These are phyloP conservation scores for Pisolithus marmoratus DNA, from an alignment of 768 basidiomycete species.

Conservation along the genomic window DNA sequence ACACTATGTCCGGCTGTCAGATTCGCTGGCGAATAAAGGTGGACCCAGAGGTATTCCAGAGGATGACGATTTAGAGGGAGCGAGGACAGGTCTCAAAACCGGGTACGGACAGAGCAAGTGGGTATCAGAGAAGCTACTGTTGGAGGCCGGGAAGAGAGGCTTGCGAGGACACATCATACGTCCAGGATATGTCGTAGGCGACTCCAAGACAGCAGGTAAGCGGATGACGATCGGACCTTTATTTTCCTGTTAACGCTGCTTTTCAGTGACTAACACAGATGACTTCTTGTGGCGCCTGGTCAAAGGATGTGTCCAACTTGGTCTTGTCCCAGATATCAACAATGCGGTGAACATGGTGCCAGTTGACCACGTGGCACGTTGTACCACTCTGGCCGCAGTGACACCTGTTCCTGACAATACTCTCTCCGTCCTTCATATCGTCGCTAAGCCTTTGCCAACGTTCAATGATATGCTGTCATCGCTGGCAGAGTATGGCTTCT, in stretches of 20 bases:
- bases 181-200: slow-evolving; percentile 95
- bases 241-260: slow-evolving; percentile 1
- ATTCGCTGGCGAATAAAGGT: slow-evolving; percentile 45
- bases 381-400: slow-evolving; percentile 68
- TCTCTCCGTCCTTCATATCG: slow-evolving; percentile 73
- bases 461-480: slow-evolving; percentile 83
- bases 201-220: slow-evolving; percentile 81
- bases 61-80: slow-evolving; percentile 83
- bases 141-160: slow-evolving; percentile 86
- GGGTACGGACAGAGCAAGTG: slow-evolving; percentile 98
- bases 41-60: slow-evolving; percentile 73
- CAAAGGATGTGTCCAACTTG: slow-evolving; percentile 98
- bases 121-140: slow-evolving; percentile 93
- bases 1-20: slow-evolving; percentile 84
- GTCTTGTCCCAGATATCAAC: slow-evolving; percentile 93
- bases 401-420: slow-evolving; percentile 43
- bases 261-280: slow-evolving; percentile 91
- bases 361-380: slow-evolving; percentile 90
- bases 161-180: slow-evolving; percentile 82
- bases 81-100: slow-evolving; percentile 65
- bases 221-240: background rate
- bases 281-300: slow-evolving; percentile 98
- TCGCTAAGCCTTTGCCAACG: slow-evolving; percentile 79
- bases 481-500: slow-evolving; percentile 75
- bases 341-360: slow-evolving; percentile 99